Base-by-base conservation (phyloP, 2,329 filamentous ascomycete species). In the Rugonectria rugulosa region DNA sequence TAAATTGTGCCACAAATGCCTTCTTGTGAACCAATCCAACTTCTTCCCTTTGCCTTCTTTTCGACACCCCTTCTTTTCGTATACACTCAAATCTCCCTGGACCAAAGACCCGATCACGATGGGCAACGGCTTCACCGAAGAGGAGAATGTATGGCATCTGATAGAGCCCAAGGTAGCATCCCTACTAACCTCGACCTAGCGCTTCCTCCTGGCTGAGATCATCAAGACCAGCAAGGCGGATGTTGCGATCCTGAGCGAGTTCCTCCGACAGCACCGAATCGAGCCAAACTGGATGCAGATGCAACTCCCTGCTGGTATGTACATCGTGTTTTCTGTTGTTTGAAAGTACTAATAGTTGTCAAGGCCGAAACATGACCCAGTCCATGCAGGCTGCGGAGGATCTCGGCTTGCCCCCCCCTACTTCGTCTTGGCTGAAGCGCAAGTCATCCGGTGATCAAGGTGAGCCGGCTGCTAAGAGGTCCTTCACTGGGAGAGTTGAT, bases 121-220 rank as follows among this genome's bases (percentile, higher is more conserved):
- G 66, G 60, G 56, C n/a, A 52, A 53, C 23, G 42, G 63, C 4
- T 82, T 84, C 60, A 80, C 74, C 43, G 79, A 82, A 51, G 72
- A 73, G 47, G 81, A 84, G 70, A 82, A 82, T 79, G 81, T 83
- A 74, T 52, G 72, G 50, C 31, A 32, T 40, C 36, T n/a, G 14
- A 8, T 24, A 26, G 29, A 42, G 24, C 27, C 41, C 21, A n/a
- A 41, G 14, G 40, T 37, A 50, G 27, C 19, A 56, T n/a, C 21
- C 23, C 12, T 54, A 37, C 58, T 58, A 41, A 59, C 43, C 17
- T 8, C 6, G 42, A 54, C 42, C n/a, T 64, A 86, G 83, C 81
- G 82, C 59, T 84, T 84, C 66, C 73, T 85, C 57, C 76, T 86
- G 52, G 80, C 77, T 53, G 83, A 86, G 70, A 81, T 85, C 63